These are phyloP conservation scores for Arthrobotrys pseudoclavata DNA, from an alignment of 2,329 filamentous ascomycete genomes.

Conservation along the genomic window DNA sequence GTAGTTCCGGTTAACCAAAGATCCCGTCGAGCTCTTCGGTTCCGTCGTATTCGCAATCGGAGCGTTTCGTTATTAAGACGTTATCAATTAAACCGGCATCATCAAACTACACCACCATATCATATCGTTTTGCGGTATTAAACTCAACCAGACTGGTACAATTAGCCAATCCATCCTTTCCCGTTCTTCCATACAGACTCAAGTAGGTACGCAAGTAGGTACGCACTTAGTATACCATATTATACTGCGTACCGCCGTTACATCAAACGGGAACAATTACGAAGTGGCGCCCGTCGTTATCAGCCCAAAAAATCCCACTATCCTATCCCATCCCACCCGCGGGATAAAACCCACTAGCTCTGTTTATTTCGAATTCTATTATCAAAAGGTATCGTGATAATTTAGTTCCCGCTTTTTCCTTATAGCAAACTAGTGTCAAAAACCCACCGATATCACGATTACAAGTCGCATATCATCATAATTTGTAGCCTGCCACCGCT, in stretches of 20 bases:
- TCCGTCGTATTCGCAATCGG: conserved; percentile 8
- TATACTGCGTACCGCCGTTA: conserved; percentile 7
- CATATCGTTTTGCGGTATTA: conserved; percentile 15
- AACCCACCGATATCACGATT: conserved; percentile 20
- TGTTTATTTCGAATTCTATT: conserved; percentile 15
- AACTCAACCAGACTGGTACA: neutral
- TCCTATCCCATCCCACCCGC: neutral
- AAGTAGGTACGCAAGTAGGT: neutral
- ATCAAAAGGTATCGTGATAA: conserved; percentile 28
- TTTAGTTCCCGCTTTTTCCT: conserved; percentile 17
- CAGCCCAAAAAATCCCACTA: neutral
- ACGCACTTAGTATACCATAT: neutral
- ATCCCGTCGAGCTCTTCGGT: conserved; percentile 5
- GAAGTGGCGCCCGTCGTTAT: conserved; percentile 24
- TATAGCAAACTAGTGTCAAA: neutral
- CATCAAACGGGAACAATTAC: conserved; percentile 23
- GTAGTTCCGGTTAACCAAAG: neutral
- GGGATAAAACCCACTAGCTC: neutral
- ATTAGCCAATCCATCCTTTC: conserved; percentile 15
- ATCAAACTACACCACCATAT: no score
- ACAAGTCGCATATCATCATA: neutral
- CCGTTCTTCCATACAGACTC: neutral
- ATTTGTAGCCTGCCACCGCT: neutral
- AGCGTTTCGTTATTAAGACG: conserved; percentile 5
- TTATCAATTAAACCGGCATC: neutral